Base-by-base conservation (phyloP, 202 grass and related monocot genomes). In the Cymbopogon flexuosus region DNA sequence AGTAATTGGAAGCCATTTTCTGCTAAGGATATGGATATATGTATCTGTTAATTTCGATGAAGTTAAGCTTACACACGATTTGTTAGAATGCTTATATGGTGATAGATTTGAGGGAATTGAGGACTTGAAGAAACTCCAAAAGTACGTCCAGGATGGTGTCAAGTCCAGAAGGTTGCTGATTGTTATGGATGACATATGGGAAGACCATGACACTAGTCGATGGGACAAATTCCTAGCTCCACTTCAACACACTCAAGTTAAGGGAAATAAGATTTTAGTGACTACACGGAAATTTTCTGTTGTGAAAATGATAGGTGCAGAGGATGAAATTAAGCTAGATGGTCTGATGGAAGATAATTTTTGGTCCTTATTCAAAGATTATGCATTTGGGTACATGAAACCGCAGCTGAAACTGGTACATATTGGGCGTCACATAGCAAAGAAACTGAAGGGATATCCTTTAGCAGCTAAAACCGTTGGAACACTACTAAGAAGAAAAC, bases 111-210 rank as follows among this genome's bases (percentile, higher is more conserved):
- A 83, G 40, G 21, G n/a, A 60, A 68, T 36, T 31, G 19, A 71
- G 8, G 41, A 73, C 52, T 16, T 67, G 34, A 71, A 27, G 10
- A 81, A 59, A 23, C 78, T 68, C 36, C 71, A 37, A 54, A 16
- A 64, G 63, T 67, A 24, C 21, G 35, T 84, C 7, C 31, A 84
- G 40, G 46, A 84, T 29, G 46, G 5, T 13, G 22, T 69, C 0
- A 60, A 80, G 47, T 80, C 66, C 2, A 84, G 62, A 70, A 84
- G 14, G 73, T 72, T 78, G 11, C 29, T 84, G 11, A 62, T 84
- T 75, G 59, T 84, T 65, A 66, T 83, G 57, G 81, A 84, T 76
- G 81, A 84, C 14, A 52, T 84, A 11, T 84, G 75, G 37, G 83
- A 79, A 62, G 65, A 79, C 35, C 36, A 79, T 45, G 8, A 79